Evolutionary conservation across 345 rosid genomes (phyloP).

Genomic region (Excoecaria cochinchinensis): DNA sequence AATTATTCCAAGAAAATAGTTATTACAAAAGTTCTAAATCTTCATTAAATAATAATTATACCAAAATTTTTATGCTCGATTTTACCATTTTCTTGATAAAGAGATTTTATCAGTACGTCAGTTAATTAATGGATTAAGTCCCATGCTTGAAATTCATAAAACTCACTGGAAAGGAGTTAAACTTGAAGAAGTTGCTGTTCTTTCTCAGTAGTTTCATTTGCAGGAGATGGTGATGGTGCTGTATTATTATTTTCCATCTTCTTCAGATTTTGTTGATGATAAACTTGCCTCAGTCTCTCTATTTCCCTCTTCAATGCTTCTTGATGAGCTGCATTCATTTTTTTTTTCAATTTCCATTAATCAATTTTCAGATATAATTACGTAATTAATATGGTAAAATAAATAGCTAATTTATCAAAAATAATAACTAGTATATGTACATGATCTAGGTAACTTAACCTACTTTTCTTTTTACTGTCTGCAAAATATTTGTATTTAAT

Average conservation of each 20-base stretch:
- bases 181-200: conserved; percentile 30
- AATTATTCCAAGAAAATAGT: too few relatives aligned
- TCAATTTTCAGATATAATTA: background rate
- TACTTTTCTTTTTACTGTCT: too few relatives aligned
- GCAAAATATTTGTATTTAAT: too few relatives aligned
- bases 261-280: conserved; percentile 27
- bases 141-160: background rate
- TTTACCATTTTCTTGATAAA: conserved; percentile 3
- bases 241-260: conserved; percentile 14
- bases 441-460: too few relatives aligned
- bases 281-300: conserved; percentile 35
- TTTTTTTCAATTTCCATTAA: background rate
- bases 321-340: conserved; percentile 31
- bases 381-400: too few relatives aligned
- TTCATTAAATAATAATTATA: background rate
- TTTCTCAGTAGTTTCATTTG: conserved; percentile 11
- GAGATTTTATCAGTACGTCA: conserved; percentile 12
- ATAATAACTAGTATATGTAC: too few relatives aligned
- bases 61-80: background rate
- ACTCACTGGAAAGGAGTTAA: conserved; percentile 12
- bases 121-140: background rate
- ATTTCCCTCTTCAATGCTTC: conserved; percentile 39
- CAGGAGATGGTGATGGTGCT: conserved; percentile 4
- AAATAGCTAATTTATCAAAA: too few relatives aligned
- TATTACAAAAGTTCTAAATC: too few relatives aligned